Conservation (phyloP, 352 stramenopile genomes). For the Phytophthora hibernalis region DNA sequence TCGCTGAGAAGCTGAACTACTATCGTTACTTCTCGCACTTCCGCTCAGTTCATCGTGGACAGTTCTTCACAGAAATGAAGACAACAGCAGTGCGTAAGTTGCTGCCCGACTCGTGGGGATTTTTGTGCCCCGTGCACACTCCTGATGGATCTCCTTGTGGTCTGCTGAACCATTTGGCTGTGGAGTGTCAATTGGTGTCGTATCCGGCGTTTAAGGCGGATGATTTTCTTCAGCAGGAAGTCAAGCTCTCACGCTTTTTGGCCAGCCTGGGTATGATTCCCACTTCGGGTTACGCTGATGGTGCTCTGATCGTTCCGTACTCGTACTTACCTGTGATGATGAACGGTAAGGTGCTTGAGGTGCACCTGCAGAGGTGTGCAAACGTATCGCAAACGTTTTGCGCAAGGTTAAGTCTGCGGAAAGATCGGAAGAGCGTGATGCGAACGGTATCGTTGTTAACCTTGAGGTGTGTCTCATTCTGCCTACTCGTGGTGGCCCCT, state of each 20-base stretch:
- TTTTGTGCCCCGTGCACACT: slow-evolving; percentile 99
- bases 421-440: slow-evolving; percentile 59
- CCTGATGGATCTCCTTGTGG: slow-evolving; percentile 99
- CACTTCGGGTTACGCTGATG: slow-evolving; percentile 79
- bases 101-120: slow-evolving; percentile 98
- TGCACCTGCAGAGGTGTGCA: slow-evolving; percentile 87
- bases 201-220: slow-evolving; percentile 79
- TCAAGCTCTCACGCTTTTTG: slow-evolving; percentile 82
- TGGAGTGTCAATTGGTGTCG: slow-evolving; percentile 91
- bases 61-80: slow-evolving; percentile 99
- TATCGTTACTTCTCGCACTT: slow-evolving; percentile 99
- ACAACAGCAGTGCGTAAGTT: slow-evolving; percentile 99
- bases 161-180: slow-evolving; percentile 98
- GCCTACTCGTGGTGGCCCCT: slow-evolving; percentile 91
- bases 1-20: slow-evolving; percentile 99
- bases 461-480: slow-evolving; percentile 87
- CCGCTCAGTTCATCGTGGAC: slow-evolving; percentile 97
- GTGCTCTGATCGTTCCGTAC: slow-evolving; percentile 86
- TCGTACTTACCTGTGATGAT: slow-evolving; percentile 96
- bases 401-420: slow-evolving; percentile 76
- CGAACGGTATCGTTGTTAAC: slow-evolving; percentile 76
- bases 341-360: slow-evolving; percentile 97
- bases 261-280: slow-evolving; percentile 86
- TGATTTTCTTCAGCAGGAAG: slow-evolving; percentile 75
- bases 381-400: slow-evolving; percentile 76